These are phyloP conservation scores for Podospora bellae-mahoneyi DNA, from an alignment of 495 filamentous ascomycete genomes.

Conservation along the genomic window DNA sequence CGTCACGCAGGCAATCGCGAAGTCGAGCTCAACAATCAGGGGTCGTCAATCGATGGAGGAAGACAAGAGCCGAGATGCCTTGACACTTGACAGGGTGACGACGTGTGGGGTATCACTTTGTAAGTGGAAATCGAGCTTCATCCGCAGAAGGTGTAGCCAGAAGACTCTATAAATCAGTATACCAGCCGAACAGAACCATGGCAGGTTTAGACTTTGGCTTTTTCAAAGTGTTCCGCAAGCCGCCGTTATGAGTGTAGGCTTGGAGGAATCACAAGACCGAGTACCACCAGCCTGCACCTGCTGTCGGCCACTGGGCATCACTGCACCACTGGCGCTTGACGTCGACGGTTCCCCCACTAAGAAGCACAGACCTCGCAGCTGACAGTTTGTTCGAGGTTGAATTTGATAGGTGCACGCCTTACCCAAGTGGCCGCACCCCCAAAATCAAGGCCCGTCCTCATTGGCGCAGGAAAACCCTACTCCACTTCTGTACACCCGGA, in stretches of 20 bases:
- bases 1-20: neutral
- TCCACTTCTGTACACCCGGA: conserved; percentile 25
- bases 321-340: conserved; percentile 20
- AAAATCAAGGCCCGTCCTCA: conserved; percentile 5
- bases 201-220: neutral
- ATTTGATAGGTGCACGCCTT: conserved; percentile 14
- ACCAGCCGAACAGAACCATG: neutral
- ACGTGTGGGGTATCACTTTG: neutral
- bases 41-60: neutral
- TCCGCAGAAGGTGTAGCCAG: neutral
- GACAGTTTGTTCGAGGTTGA: neutral
- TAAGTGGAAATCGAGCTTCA: neutral
- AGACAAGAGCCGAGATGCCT: neutral
- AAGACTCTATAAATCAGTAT: neutral
- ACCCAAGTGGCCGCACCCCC: neutral
- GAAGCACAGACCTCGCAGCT: conserved; percentile 11
- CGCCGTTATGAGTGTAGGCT: neutral
- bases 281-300: neutral
- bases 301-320: conserved; percentile 10
- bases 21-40: neutral
- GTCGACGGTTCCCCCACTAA: conserved; percentile 20
- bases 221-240: neutral
- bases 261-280: conserved; percentile 5
- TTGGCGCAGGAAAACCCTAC: conserved; percentile 34
- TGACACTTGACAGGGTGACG: neutral